Conservation (phyloP, 331 rosid genomes). For the Rosa hybrid region DNA sequence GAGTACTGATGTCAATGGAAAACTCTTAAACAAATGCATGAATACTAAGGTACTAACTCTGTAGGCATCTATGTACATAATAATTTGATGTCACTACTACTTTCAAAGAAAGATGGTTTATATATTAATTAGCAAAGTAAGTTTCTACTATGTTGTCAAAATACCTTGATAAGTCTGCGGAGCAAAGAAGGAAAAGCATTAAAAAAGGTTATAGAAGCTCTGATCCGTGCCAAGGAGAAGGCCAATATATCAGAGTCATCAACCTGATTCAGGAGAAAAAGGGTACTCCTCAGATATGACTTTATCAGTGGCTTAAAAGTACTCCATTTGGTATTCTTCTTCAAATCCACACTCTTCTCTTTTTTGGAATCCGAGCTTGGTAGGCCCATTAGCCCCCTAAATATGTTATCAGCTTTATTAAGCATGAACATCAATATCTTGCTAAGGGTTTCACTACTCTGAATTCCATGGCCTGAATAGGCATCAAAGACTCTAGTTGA, state of each 20-base stretch:
- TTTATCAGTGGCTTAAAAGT: conserved; percentile 60
- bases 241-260: conserved; percentile 71
- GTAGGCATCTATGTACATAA: background rate
- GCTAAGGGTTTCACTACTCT: conserved; percentile 54
- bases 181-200: conserved; percentile 72
- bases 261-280: conserved; percentile 70
- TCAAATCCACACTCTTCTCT: conserved; percentile 62
- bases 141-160: conserved; percentile 23
- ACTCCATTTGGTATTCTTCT: conserved; percentile 65
- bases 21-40: background rate
- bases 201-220: conserved; percentile 61
- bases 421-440: conserved; percentile 65
- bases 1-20: background rate
- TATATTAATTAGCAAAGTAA: background rate
- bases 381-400: conserved; percentile 65
- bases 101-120: background rate
- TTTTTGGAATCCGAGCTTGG: conserved; percentile 52
- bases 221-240: conserved; percentile 61
- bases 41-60: background rate
- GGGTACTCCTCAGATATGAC: conserved; percentile 74
- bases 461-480: conserved; percentile 43
- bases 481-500: conserved; percentile 30
- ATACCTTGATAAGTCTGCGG: conserved; percentile 70
- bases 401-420: conserved; percentile 63
- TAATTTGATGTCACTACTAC: background rate